Percentiles rank a stretch among this genome's conserved stretches.
Evolutionary conservation across 164 flowering plant species (phyloP).

Genomic region (Magnolia sinica): DNA sequence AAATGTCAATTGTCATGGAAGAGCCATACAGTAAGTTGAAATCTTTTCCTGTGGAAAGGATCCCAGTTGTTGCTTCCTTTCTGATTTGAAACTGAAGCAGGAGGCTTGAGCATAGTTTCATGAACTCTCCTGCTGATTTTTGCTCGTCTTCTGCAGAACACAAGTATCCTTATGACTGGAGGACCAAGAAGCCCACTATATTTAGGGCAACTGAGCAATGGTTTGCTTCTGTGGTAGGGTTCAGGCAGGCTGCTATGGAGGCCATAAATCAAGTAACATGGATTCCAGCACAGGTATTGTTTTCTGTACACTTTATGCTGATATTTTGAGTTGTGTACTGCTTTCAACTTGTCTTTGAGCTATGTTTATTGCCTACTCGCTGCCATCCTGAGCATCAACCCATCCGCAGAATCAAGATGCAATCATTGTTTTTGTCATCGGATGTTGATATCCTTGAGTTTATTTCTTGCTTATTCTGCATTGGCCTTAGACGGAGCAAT

Average conservation of each 20-base stretch:
- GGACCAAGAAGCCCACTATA: conserved; percentile 97
- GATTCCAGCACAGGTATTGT: conserved; percentile 79
- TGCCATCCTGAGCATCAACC: too few species aligned
- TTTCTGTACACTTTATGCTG: background rate
- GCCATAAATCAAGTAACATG: conserved; percentile 78
- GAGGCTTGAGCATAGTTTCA: background rate
- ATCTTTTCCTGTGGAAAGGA: conserved; percentile 1
- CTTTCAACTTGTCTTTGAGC: too few species aligned
- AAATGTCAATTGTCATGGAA: conserved; percentile 61
- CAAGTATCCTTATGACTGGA: conserved; percentile 99
- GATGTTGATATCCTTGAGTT: too few species aligned
- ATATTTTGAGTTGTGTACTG: too few species aligned
- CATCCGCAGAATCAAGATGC: too few species aligned
- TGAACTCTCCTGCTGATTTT: background rate
- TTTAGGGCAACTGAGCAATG: conserved; percentile 99
- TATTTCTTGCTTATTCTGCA: too few species aligned
- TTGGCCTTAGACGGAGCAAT: too few species aligned
- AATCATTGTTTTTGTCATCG: too few species aligned
- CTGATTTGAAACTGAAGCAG: background rate
- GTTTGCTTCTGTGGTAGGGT: conserved; percentile 99
- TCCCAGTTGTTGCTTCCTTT: background rate
- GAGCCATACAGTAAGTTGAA: conserved; percentile 79
- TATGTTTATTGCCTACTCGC: too few species aligned
- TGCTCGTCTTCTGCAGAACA: conserved; percentile 46
- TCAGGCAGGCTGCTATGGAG: conserved; percentile 73